Percentiles rank a stretch among this genome's conserved stretches.
phyloP scores from a whole-genome alignment of 140 eudicot species.

The Oenanthe javanica region DNA sequence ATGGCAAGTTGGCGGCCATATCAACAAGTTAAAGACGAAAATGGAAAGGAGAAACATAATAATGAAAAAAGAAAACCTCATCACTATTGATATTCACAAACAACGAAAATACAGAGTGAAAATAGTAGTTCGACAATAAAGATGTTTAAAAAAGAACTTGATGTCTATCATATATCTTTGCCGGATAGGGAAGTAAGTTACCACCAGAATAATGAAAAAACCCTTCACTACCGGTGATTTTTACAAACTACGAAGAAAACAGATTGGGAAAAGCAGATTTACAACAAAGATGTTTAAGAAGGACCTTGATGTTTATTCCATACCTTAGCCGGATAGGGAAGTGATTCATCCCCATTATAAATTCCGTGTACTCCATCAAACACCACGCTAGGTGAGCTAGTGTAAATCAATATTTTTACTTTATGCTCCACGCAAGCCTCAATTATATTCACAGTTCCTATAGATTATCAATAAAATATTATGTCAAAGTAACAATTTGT shows the following conservation, averaged over 20 bases:
- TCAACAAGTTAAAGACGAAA: background rate
- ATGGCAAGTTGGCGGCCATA: too few species aligned
- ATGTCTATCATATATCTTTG: constrained; percentile 36
- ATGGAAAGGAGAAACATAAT: background rate
- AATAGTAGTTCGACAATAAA: background rate
- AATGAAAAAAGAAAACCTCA: background rate
- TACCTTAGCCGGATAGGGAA: constrained; percentile 88
- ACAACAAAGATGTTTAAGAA: background rate
- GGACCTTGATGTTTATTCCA: background rate
- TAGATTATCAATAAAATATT: constrained; percentile 1
- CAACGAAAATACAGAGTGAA: background rate
- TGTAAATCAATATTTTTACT: constrained; percentile 63
- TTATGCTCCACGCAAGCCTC: constrained; percentile 76
- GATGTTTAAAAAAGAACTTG: background rate
- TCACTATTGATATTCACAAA: background rate
- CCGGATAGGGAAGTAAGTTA: constrained; percentile 72
- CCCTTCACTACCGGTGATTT: background rate
- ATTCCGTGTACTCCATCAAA: constrained; percentile 32
- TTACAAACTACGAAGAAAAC: background rate
- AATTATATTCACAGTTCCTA: constrained; percentile 81
- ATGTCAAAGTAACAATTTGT: background rate
- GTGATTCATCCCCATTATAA: constrained; percentile 55
- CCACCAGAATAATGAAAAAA: constrained; percentile 24
- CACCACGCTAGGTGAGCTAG: constrained; percentile 15
- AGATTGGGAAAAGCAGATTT: background rate